Evolutionary conservation across 108 stramenopile species (phyloP).

Genomic region (Phaeodactylum tricornutum): DNA sequence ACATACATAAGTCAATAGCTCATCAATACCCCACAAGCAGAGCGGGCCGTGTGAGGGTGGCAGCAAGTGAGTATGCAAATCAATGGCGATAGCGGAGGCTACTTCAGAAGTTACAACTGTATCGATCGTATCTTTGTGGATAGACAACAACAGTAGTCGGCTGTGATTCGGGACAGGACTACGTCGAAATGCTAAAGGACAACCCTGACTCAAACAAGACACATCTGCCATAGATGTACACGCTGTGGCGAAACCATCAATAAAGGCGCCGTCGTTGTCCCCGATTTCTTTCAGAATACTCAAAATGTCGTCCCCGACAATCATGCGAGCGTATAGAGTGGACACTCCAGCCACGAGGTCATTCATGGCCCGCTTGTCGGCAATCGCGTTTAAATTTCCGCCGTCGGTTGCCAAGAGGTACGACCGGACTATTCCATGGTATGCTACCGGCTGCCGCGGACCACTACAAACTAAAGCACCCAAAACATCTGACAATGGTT

Average conservation of each 20-base stretch:
- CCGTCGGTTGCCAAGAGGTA: slow-evolving; percentile 30
- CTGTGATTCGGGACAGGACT: too few species aligned
- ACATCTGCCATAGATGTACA: too few species aligned
- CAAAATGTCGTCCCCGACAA: slow-evolving; percentile 45
- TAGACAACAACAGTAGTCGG: too few species aligned
- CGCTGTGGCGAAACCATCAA: background rate
- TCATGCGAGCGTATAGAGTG: slow-evolving; percentile 59
- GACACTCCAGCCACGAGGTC: slow-evolving; percentile 41
- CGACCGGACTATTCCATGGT: background rate
- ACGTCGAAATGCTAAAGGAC: too few species aligned
- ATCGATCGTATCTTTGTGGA: slow-evolving; percentile 17
- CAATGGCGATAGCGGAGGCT: slow-evolving; percentile 43
- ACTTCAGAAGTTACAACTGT: slow-evolving; percentile 53
- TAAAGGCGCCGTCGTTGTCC: slow-evolving; percentile 21
- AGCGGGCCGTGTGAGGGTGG: slow-evolving; percentile 74
- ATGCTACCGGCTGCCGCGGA: background rate
- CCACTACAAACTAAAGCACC: background rate
- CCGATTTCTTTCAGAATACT: slow-evolving; percentile 37
- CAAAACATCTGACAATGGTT: background rate
- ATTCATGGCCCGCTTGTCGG: slow-evolving; percentile 21
- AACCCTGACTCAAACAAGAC: too few species aligned
- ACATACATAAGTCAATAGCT: slow-evolving; percentile 73
- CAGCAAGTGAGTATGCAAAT: slow-evolving; percentile 88
- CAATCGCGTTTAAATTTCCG: slow-evolving; percentile 38
- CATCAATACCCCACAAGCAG: slow-evolving; percentile 86